Conservation (phyloP, 306 rosid species). For the Rosa rugosa region DNA sequence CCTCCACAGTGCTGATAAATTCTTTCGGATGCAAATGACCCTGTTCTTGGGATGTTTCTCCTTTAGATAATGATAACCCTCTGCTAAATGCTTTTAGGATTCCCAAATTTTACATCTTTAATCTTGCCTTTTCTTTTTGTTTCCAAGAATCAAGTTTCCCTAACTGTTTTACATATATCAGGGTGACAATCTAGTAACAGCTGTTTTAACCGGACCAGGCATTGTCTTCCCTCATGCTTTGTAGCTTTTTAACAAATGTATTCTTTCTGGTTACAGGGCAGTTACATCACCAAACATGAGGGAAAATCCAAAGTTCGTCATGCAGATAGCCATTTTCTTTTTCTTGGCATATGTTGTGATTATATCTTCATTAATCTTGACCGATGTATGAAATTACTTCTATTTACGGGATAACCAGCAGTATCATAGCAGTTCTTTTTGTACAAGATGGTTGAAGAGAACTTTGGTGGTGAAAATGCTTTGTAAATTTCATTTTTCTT, state of each 20-base stretch:
- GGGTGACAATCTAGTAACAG: constrained; percentile 91
- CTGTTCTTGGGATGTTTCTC: not conserved
- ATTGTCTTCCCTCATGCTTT: constrained; percentile 71
- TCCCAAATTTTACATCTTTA: constrained; percentile 5
- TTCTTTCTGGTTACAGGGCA: constrained; percentile 58
- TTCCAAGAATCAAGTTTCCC: constrained; percentile 5
- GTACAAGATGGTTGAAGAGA: too few species aligned
- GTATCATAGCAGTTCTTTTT: not conserved
- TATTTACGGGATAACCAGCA: constrained; percentile 10
- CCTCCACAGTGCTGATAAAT: not conserved
- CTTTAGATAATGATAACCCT: not conserved
- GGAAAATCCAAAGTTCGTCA: constrained; percentile 89
- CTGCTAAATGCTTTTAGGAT: not conserved
- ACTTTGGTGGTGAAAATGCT: too few species aligned
- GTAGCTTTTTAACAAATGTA: constrained; percentile 3
- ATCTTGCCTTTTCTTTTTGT: not conserved
- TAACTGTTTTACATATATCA: constrained; percentile 37
- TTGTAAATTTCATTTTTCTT: not conserved
- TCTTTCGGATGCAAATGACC: not conserved
- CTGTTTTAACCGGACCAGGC: constrained; percentile 91
- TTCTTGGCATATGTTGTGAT: constrained; percentile 94
- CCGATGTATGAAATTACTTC: constrained; percentile 62
- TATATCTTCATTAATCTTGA: constrained; percentile 86
- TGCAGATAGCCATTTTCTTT: constrained; percentile 89
- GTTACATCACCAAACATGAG: constrained; percentile 97